A percentile compares a stretch with the other conserved stretches of the same genome.
phyloP scores from a whole-genome alignment of 2,329 filamentous ascomycete genomes.

The Colletotrichum graminicola region DNA sequence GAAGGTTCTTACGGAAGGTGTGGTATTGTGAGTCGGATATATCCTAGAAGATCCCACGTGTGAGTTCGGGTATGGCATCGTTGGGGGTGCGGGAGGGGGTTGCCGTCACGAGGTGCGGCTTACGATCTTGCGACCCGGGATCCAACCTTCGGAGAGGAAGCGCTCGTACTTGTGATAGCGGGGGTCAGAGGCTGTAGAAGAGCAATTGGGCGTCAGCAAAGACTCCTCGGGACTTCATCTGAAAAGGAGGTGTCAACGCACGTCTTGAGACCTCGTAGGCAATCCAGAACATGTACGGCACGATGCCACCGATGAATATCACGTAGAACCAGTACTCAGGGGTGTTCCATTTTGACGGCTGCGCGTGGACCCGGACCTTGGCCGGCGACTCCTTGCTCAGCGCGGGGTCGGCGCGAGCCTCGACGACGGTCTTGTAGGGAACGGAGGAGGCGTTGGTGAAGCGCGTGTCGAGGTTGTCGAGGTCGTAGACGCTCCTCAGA shows the following conservation, averaged over 20 bases:
- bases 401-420: constrained; percentile 57
- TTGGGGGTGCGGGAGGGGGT: constrained; percentile 25
- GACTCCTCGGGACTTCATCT: not conserved
- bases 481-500: constrained; percentile 69
- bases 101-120: constrained; percentile 47
- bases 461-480: constrained; percentile 71
- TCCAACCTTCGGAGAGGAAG: constrained; percentile 85
- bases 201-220: constrained; percentile 6
- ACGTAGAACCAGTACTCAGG: constrained; percentile 89
- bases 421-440: constrained; percentile 71
- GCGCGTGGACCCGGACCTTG: constrained; percentile 59
- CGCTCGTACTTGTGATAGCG: constrained; percentile 81
- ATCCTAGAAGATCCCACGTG: constrained; percentile 69
- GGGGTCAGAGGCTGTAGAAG: constrained; percentile 79
- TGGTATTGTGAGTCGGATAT: constrained; percentile 90
- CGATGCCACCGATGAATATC: constrained; percentile 70
- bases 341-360: constrained; percentile 84
- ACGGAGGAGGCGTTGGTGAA: constrained; percentile 78
- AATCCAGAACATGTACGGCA: constrained; percentile 94
- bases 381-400: constrained; percentile 56
- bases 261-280: constrained; percentile 87
- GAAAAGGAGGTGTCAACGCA: constrained; percentile 54
- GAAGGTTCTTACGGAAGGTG: constrained; percentile 87
- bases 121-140: constrained; percentile 90
- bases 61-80: constrained; percentile 1